These are phyloP conservation scores for Cercospora berteroae DNA, from an alignment of 2,329 filamentous ascomycete genomes.

Conservation along the genomic window DNA sequence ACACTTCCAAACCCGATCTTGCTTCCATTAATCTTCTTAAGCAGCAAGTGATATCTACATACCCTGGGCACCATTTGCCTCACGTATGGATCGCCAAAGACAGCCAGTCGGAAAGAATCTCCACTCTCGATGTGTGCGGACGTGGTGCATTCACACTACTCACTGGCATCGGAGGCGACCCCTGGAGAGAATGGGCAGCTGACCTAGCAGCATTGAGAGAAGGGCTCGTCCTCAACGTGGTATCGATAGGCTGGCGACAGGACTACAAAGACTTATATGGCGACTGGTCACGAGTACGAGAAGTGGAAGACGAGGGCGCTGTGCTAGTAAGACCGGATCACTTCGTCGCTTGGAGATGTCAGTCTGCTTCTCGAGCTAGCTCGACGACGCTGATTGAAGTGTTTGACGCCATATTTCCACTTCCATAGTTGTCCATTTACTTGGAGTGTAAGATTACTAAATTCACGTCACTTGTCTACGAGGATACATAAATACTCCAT, in stretches of 20 bases:
- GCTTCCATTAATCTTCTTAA: constrained; percentile 37
- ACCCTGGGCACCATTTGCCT: constrained; percentile 57
- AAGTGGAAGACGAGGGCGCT: constrained; percentile 56
- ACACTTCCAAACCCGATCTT: constrained; percentile 42
- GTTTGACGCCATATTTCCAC: background rate
- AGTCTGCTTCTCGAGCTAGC: background rate
- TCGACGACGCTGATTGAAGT: background rate
- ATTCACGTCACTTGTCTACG: no score
- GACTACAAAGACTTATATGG: constrained; percentile 60
- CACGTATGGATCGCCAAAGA: constrained; percentile 59
- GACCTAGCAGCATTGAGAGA: constrained; percentile 29
- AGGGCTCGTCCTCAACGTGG: constrained; percentile 48
- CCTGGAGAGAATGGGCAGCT: constrained; percentile 53
- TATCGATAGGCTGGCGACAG: constrained; percentile 26
- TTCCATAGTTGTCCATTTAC: background rate
- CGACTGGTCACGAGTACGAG: constrained; percentile 54
- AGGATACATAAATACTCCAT: background rate
- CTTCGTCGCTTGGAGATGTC: constrained; percentile 51
- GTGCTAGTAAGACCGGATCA: constrained; percentile 58
- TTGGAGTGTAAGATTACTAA: no score
- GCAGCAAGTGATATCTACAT: constrained; percentile 28
- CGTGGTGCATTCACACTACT: constrained; percentile 46
- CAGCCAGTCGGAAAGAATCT: constrained; percentile 46
- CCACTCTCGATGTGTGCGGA: constrained; percentile 59
- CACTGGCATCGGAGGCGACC: constrained; percentile 51